Base-by-base conservation (phyloP, 1,139 yeast species). In the Scheffersomyces titani region DNA sequence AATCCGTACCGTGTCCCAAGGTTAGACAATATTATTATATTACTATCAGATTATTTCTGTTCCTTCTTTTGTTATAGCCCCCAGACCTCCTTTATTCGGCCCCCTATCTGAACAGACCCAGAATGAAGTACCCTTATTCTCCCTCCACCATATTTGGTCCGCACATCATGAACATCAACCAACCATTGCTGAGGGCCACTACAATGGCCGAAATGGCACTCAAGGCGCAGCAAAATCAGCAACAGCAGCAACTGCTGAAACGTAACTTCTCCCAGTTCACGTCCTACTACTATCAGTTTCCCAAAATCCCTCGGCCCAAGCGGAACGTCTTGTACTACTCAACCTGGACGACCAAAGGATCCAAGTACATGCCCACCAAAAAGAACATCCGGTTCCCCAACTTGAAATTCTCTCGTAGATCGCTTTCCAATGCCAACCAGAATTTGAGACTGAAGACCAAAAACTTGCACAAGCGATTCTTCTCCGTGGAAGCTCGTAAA, bases 221-320 rank as follows among this genome's bases (percentile, higher is more conserved):
- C 21, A 57, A 57, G 55, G 66, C 67, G 4, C 62, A 66, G 19
- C 63, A 58, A 59, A 66, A 50, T 40, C 67, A 61, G 49, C 59
- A 52, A 24, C 59, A 63, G 30, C 63, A 60, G 51, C 55, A 58
- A 49, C 65, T 63, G 51, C 71, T 68, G 53, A 63, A 60, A 51
- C 67, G 74, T 48, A 59, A 63, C 54, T 63, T 67, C 50, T 58
- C 67, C 53, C 40, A 30, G 40, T 30, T 30, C 40, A 30, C 40
- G 13, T 65, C 67, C 44, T 74, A 70, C 59, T 78, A 76, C 59
- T 82, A 83, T 62, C 78, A 75, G 22, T 84, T 87, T 64, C 89
- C 90, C 1, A 76, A 78, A 59, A 84, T 87, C 54, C 90, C 91
- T 2, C 76, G 90, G 59, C 90, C 91, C 6, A 85, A 84, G 69